Conservation (phyloP, 129 eudicot genomes). For the Oenanthe sinensis region DNA sequence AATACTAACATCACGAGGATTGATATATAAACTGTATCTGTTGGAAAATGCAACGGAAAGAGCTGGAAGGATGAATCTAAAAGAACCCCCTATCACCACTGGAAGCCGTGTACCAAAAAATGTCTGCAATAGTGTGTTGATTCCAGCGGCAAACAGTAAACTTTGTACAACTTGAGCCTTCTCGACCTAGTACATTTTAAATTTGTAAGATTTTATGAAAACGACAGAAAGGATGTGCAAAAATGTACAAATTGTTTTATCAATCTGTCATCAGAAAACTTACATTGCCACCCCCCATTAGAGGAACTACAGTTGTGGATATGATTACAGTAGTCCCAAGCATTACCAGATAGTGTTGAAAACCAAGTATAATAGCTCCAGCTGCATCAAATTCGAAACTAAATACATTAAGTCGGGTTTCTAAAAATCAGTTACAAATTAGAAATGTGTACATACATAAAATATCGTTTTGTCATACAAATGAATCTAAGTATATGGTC, state of each 20-base stretch:
- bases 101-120: constrained; percentile 73
- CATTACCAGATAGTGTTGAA: constrained; percentile 90
- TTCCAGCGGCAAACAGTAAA: constrained; percentile 65
- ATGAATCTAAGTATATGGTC: too few species aligned
- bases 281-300: constrained; percentile 87
- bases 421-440: too few species aligned
- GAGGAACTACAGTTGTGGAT: constrained; percentile 74
- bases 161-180: constrained; percentile 76
- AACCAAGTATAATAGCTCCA: constrained; percentile 71
- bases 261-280: constrained; percentile 8
- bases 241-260: background rate
- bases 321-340: constrained; percentile 89
- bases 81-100: constrained; percentile 79
- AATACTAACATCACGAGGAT: constrained; percentile 45
- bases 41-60: constrained; percentile 43
- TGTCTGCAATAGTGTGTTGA: constrained; percentile 76
- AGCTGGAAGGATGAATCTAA: constrained; percentile 60
- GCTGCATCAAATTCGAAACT: constrained; percentile 29
- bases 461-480: too few species aligned
- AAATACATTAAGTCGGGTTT: background rate
- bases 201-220: background rate
- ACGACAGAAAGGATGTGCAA: background rate
- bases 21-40: constrained; percentile 39
- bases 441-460: too few species aligned
- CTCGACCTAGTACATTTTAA: constrained; percentile 38